Percentiles rank a stretch among this genome's conserved stretches.
phyloP scores from a whole-genome alignment of 1,284 basidiomycete genomes.

The Ganoderma sinense region DNA sequence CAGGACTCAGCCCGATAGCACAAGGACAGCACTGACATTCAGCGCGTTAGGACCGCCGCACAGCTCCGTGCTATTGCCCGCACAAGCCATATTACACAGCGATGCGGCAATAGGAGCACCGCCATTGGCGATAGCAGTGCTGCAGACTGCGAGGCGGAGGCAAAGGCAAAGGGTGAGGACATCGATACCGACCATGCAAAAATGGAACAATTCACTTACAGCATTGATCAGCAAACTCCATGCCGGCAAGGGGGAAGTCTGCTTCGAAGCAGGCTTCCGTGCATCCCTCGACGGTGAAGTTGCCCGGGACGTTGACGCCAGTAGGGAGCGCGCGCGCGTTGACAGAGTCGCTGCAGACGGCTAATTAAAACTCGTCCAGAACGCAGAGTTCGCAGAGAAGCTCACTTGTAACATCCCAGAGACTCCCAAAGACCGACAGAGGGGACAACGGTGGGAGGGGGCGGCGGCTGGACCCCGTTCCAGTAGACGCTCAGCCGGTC shows the following conservation, averaged over 20 bases:
- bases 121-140: constrained; percentile 51
- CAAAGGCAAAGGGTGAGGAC: constrained; percentile 11
- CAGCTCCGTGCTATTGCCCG: constrained; percentile 63
- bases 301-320: constrained; percentile 47
- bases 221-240: constrained; percentile 56
- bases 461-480: constrained; percentile 62
- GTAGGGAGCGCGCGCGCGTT: constrained; percentile 57
- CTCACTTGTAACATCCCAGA: constrained; percentile 71
- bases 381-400: constrained; percentile 13
- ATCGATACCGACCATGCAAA: background rate
- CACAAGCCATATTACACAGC: constrained; percentile 71
- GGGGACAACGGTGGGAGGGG: constrained; percentile 56
- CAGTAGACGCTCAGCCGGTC: constrained; percentile 69
- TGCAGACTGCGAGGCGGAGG: constrained; percentile 55
- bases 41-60: constrained; percentile 68
- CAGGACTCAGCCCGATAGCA: background rate
- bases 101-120: constrained; percentile 52
- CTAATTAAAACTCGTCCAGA: background rate
- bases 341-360: constrained; percentile 52
- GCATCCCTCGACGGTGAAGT: constrained; percentile 67
- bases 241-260: constrained; percentile 64
- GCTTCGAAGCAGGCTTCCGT: constrained; percentile 66
- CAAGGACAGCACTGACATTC: constrained; percentile 33
- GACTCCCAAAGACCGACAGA: constrained; percentile 67
- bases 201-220: constrained; percentile 46